These are phyloP conservation scores for Agastache rugosa DNA, from an alignment of 257 asterid species.

Conservation along the genomic window DNA sequence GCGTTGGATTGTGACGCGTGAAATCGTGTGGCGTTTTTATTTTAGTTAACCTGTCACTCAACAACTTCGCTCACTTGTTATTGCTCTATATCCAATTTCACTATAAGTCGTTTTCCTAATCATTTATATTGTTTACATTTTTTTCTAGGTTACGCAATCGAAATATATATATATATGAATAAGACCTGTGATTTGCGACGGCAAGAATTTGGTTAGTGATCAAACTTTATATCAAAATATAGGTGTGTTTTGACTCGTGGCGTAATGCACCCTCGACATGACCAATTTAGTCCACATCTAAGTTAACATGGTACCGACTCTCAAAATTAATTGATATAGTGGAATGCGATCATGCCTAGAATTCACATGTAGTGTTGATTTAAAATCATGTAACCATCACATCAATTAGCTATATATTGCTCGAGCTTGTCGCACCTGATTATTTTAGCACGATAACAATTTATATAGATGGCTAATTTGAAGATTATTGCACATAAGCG, in stretches of 20 bases:
- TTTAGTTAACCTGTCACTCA: conserved; percentile 1
- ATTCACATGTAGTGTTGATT: no score
- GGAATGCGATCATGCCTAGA: no score
- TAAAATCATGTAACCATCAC: no score
- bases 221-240: background rate
- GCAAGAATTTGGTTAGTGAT: background rate
- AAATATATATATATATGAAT: background rate
- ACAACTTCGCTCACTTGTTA: background rate
- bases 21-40: background rate
- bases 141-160: background rate
- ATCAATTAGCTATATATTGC: no score
- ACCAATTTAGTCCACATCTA: no score
- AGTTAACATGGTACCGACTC: no score
- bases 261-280: background rate
- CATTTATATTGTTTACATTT: background rate
- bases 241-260: background rate
- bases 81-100: background rate
- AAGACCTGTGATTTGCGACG: background rate
- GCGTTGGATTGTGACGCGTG: background rate
- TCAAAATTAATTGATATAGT: no score
- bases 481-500: no score
- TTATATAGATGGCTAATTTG: no score
- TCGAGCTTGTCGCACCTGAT: no score
- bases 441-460: no score
- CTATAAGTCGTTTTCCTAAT: background rate